Evolutionary conservation across 2,329 filamentous ascomycete species (phyloP).

Genomic region (Trichoderma sp.): DNA sequence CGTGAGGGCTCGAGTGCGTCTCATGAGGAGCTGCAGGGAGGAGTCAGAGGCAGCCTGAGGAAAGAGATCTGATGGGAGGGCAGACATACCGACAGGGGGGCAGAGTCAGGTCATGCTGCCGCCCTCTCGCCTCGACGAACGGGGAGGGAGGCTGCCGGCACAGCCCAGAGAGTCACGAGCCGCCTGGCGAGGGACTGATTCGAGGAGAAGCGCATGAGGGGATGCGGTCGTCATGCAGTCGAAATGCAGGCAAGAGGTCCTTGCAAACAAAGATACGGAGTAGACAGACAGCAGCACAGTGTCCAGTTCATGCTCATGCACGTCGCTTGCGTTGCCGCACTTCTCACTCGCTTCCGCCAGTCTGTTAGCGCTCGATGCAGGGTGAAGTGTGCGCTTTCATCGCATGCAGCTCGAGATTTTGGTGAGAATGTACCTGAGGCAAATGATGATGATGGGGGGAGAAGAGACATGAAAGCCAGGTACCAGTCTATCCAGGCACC

Average conservation of each 20-base stretch:
- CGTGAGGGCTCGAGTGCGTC: constrained; percentile 20
- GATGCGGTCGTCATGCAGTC: neutral
- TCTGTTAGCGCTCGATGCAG: constrained; percentile 3
- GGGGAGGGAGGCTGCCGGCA: constrained; percentile 4
- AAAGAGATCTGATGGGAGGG: constrained; percentile 1
- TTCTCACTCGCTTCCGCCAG: neutral
- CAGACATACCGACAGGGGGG: constrained; percentile 2
- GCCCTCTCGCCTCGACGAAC: neutral
- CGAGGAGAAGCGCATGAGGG: constrained; percentile 1
- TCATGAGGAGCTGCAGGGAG: constrained; percentile 27
- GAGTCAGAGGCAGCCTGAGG: constrained; percentile 11
- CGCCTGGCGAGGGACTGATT: constrained; percentile 16
- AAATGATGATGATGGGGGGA: neutral
- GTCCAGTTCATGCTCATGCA: constrained; percentile 26
- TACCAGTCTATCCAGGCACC: neutral
- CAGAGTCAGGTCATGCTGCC: constrained; percentile 24
- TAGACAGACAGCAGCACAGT: neutral
- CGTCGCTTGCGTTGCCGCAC: neutral
- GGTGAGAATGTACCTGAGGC: neutral
- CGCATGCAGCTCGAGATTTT: neutral
- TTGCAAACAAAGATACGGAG: neutral
- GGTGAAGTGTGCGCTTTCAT: constrained; percentile 20
- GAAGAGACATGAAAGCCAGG: neutral
- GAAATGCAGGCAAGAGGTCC: neutral
- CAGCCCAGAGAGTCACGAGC: constrained; percentile 24